Evolutionary conservation across 352 stramenopile species (phyloP), one percentile per base, ranked within the genome.

Genomic region (Aphanomyces astaci): DNA sequence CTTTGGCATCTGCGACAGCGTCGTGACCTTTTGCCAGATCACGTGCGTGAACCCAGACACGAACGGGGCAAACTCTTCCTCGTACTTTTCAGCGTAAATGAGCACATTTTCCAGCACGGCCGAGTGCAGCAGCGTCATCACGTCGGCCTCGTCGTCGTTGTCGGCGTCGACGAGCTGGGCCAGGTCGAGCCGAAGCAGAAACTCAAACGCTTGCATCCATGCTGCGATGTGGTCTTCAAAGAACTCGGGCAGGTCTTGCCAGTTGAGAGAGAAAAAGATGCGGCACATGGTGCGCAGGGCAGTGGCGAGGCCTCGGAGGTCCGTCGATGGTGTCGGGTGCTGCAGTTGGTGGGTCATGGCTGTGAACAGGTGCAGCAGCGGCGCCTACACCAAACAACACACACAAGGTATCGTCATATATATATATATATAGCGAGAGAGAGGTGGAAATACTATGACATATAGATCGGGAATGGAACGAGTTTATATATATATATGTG

Each of bases 251-350:
- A 99, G 76, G 78, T 99, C 97, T 70, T 96, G 87, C 90, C 95
- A 99, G 76, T 99, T 99, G 17, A 99, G 84, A 54, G 92, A 98
- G 79, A 96, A 99, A 75, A 98, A 99, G 46, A 99, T 99, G 24
- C 97, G 90, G 73, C 79, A 94, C 74, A 98, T 96, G 51, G 94
- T 92, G 3, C 96, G 82, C 71, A 99, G 72, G 22, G 83, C 78
- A 22, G 77, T 73, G 36, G 96, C 72, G 63, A 97, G 88, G 24
- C 73, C 64, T 49, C 92, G 86, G 52, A 92, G 74, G 31, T 79
- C 68, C 27, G 72, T 73, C 25, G 76, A 55, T 19, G 69, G 71
- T 1, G 78, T 74, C 0, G 78, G 75, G 2, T 78, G 66, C 28
- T 78, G 77, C 49, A 95, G 67, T 9, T 74, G 75, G 0, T 76